A percentile compares a stretch with the other conserved stretches of the same genome.
phyloP scores from a whole-genome alignment of 306 rosid species.

The Castanea sativa region DNA sequence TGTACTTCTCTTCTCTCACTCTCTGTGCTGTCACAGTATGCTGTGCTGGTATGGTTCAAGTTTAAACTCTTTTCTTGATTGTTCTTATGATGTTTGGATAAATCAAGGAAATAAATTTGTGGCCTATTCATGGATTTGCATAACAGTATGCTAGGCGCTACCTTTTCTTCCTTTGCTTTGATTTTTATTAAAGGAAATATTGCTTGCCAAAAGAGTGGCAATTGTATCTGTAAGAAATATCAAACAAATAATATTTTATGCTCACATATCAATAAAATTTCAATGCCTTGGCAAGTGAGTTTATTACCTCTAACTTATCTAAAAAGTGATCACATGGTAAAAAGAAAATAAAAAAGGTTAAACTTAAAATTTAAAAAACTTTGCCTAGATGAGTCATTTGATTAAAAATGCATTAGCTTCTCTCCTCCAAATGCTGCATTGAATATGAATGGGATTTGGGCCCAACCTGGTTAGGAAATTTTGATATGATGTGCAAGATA shows the following conservation, averaged over 20 bases:
- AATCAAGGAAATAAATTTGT: neutral
- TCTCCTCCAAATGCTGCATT: too few species aligned
- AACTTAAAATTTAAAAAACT: neutral
- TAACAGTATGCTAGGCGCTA: neutral
- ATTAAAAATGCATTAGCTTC: too few species aligned
- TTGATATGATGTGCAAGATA: too few species aligned
- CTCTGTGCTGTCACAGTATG: slow-evolving; percentile 81
- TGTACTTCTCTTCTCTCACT: slow-evolving; percentile 61
- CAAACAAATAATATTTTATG: neutral
- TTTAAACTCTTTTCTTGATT: slow-evolving; percentile 17
- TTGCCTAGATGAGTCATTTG: neutral
- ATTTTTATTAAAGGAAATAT: neutral
- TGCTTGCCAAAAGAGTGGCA: neutral
- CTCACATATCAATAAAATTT: neutral
- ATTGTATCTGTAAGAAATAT: neutral
- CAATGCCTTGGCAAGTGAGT: neutral
- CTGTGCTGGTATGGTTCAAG: slow-evolving; percentile 67
- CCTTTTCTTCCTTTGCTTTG: neutral
- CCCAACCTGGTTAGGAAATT: too few species aligned
- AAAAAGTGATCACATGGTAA: neutral
- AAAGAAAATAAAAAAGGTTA: neutral
- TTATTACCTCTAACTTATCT: neutral
- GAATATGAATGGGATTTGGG: too few species aligned
- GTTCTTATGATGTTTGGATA: neutral
- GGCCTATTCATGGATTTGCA: neutral